These are phyloP conservation scores for Castanea sativa DNA, from an alignment of 306 rosid species.

Conservation along the genomic window DNA sequence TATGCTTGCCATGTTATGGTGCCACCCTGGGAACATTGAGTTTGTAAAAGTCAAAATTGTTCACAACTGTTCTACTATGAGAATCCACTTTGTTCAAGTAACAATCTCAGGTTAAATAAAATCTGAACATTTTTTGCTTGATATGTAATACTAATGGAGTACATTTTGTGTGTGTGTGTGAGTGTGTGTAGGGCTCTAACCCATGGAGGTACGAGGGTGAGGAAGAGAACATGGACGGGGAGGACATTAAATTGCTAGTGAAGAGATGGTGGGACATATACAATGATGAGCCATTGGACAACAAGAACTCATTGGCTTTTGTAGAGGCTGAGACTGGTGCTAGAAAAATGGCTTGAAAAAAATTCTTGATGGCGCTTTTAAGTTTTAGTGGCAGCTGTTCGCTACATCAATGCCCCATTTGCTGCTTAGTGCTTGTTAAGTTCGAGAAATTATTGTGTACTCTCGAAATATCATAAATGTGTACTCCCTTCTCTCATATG, in stretches of 20 bases:
- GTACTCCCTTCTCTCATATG: too few relatives aligned
- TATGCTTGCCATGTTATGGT: constrained; percentile 72
- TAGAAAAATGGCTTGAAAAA: background rate
- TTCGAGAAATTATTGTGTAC: too few relatives aligned
- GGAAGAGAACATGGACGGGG: constrained; percentile 74
- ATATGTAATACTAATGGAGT: background rate
- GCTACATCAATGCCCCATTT: constrained; percentile 33
- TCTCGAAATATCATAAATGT: too few relatives aligned
- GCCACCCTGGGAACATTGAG: constrained; percentile 64
- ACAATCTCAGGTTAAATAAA: background rate
- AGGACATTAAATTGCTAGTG: constrained; percentile 66
- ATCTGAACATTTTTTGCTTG: background rate
- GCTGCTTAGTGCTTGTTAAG: constrained; percentile 39
- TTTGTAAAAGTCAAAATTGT: constrained; percentile 64
- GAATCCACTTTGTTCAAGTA: constrained; percentile 2
- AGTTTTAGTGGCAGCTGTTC: constrained; percentile 20
- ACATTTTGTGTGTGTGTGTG: background rate
- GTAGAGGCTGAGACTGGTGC: background rate
- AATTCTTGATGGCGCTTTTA: constrained; percentile 14
- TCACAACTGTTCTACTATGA: constrained; percentile 71
- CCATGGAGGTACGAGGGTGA: constrained; percentile 85
- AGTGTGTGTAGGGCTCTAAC: constrained; percentile 56
- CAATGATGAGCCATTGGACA: constrained; percentile 63
- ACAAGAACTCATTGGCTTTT: constrained; percentile 4
- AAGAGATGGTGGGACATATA: constrained; percentile 76